Percentiles rank a stretch among this genome's conserved stretches.
Conservation (phyloP, 495 filamentous ascomycete genomes). For the Annulohypoxylon maeteangense region DNA sequence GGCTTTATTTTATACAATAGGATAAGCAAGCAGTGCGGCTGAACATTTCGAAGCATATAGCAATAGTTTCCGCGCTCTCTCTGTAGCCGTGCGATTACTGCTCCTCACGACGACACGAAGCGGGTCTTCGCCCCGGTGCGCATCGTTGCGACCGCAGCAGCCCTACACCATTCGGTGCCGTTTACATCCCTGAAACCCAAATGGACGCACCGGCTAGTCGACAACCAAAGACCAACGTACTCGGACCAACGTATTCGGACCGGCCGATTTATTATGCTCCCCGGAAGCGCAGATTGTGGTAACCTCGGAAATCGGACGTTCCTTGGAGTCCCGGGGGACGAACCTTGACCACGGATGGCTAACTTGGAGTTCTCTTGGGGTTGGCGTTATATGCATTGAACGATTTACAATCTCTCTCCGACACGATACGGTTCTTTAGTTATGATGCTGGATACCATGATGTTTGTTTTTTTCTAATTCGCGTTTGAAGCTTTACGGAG, state of each 20-base stretch:
- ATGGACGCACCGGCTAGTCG: constrained; percentile 21
- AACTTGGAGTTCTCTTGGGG: constrained; percentile 34
- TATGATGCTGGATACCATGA: constrained; percentile 46
- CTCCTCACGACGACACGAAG: constrained; percentile 29
- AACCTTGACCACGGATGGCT: constrained; percentile 11
- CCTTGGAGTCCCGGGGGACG: constrained; percentile 13
- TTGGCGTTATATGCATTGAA: constrained; percentile 36
- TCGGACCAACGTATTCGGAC: constrained; percentile 19
- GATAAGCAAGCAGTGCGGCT: constrained; percentile 41
- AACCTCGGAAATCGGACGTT: constrained; percentile 21
- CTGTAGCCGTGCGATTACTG: constrained; percentile 31
- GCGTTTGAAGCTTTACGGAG: constrained; percentile 19
- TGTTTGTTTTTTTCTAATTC: constrained; percentile 23
- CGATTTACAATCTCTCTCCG: constrained; percentile 34
- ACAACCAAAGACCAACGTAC: constrained; percentile 5
- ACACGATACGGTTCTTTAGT: constrained; percentile 44
- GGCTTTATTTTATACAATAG: constrained; percentile 21
- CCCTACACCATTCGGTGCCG: constrained; percentile 17
- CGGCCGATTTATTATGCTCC: constrained; percentile 19
- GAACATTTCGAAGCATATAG: constrained; percentile 53
- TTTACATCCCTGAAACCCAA: constrained; percentile 15
- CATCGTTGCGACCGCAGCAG: constrained; percentile 18
- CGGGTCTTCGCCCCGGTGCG: constrained; percentile 21
- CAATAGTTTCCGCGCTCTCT: constrained; percentile 42
- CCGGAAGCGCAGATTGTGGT: constrained; percentile 18